Conservation (phyloP, 1,139 yeast genomes). For the Kurtzmaniella quercitrusa region DNA sequence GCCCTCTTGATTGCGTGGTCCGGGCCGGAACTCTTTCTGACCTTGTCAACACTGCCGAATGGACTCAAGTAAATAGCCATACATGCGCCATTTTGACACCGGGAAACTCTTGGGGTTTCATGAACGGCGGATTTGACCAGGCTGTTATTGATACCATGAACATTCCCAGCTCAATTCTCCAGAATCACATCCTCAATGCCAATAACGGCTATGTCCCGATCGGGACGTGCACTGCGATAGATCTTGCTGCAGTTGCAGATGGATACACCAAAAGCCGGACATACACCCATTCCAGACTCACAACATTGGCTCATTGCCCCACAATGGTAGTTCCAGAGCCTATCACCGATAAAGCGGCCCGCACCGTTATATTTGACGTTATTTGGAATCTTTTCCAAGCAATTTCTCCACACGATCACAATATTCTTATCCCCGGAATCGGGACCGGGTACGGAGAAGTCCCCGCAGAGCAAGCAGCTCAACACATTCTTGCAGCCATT, state of each 20-base stretch:
- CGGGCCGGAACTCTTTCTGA: background rate
- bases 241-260: background rate
- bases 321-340: conserved; percentile 16
- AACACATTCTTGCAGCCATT: conserved; percentile 19
- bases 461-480: conserved; percentile 15
- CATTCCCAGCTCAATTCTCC: conserved; percentile 11
- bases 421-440: conserved; percentile 24
- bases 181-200: conserved; percentile 8
- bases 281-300: conserved; percentile 9
- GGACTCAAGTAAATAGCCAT: background rate
- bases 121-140: conserved; percentile 28
- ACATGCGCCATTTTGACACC: conserved; percentile 14
- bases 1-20: background rate
- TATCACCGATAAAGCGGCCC: conserved; percentile 5
- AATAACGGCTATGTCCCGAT: conserved; percentile 4
- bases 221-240: background rate
- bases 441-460: conserved; percentile 27
- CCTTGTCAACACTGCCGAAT: background rate
- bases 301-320: conserved; percentile 7
- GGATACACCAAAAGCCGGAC: background rate
- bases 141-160: conserved; percentile 16
- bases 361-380: conserved; percentile 13
- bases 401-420: conserved; percentile 7
- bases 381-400: conserved; percentile 20
- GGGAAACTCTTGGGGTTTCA: conserved; percentile 21